Evolutionary conservation across 805 yeast species (phyloP).

Genomic region (Blastobotrys terrestris): DNA sequence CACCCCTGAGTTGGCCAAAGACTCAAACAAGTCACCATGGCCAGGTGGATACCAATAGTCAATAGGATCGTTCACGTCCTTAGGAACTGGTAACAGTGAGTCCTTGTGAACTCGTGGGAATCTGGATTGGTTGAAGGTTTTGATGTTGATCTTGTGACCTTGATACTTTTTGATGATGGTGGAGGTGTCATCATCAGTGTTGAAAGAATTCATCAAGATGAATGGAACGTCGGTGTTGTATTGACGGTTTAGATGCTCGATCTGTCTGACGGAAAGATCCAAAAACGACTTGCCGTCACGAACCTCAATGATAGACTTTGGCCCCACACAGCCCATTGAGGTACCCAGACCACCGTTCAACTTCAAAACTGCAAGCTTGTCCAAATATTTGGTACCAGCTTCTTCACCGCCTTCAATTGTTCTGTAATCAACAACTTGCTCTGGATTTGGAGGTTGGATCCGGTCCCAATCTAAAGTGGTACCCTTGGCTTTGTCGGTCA

Average conservation of each 20-base stretch:
- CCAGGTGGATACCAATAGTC: conserved; percentile 99
- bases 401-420: conserved; percentile 36
- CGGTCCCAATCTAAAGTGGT: conserved; percentile 88
- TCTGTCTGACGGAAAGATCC: conserved; percentile 94
- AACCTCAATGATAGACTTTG: conserved; percentile 92
- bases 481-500: conserved; percentile 82
- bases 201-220: conserved; percentile 96
- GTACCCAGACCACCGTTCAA: conserved; percentile 98
- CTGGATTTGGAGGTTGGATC: conserved; percentile 82
- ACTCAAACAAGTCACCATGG: conserved; percentile 95
- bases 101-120: conserved; percentile 95
- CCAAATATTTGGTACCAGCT: conserved; percentile 44
- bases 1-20: conserved; percentile 84
- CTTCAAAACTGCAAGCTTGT: conserved; percentile 89
- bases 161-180: conserved; percentile 93
- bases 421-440: conserved; percentile 80
- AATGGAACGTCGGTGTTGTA: conserved; percentile 92
- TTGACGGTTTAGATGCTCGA: conserved; percentile 85
- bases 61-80: conserved; percentile 59
- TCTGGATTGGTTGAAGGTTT: conserved; percentile 96
- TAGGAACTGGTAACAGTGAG: conserved; percentile 93
- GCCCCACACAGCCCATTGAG: conserved; percentile 99
- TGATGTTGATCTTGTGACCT: conserved; percentile 91
- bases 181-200: conserved; percentile 93
- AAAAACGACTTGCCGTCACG: conserved; percentile 97